Base-by-base conservation (phyloP, 2,329 filamentous ascomycete species). In the Fusarium sp. region DNA sequence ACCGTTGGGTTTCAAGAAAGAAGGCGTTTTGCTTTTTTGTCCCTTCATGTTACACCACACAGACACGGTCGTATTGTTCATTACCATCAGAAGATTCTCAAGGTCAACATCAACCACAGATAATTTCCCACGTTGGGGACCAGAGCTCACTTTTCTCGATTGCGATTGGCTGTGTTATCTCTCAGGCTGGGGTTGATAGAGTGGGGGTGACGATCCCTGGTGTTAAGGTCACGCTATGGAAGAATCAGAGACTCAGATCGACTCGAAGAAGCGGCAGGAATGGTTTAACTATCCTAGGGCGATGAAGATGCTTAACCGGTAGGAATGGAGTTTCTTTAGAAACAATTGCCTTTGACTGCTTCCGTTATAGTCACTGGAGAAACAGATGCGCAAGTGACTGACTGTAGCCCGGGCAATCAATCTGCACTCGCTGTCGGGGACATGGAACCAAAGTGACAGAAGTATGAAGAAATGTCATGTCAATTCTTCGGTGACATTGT, bases 111-210 rank as follows among this genome's bases (percentile, higher is more conserved):
- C 60, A 61, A 66, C 48, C 44, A 70, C 61, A 77, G 71, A 73
- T 71, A 77, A 77, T 77, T 77, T 77, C 75, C 72, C 73, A 70
- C 42, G 67, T 68, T 73, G 71, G 69, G 61, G 71, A 61, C 71
- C 30, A n/a, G 54, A 72, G 39, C 59, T 50, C 44, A 57, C 45
- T 24, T 61, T n/a, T 13, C 22, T 35, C 15, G 42, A 18, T 44
- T 41, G 26, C 39, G 35, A 77, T 77, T 77, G 75, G 75, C 18
- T 41, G 50, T 42, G 38, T 48, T 48, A 63, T 71, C 47, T 47
- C 35, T 31, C 59, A 51, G 28, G 57, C 64, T 41, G 65, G 60
- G 71, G 59, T 60, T 65, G 16, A 61, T 22, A 39, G 44, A 36
- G 66, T 71, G 60, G 74, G 68, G 64, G 36, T 54, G 55, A 64